Evolutionary conservation across 805 yeast genomes (phyloP), one percentile per base, ranked within the genome.

Genomic region (Danielia reshetovae): DNA sequence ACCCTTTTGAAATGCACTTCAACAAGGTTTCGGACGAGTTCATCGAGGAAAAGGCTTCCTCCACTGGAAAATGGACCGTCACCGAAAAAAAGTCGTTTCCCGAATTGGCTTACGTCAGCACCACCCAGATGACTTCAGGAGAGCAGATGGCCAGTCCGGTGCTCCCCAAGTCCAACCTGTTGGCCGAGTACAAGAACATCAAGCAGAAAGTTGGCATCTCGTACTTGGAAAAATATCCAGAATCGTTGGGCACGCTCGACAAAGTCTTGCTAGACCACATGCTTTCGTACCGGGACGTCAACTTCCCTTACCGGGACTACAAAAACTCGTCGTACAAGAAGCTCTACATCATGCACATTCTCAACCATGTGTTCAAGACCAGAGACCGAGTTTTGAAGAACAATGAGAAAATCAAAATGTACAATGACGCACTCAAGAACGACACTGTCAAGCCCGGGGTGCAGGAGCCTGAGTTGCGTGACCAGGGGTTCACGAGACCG

Each of bases 401-500:
- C 61, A 87, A 81, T 46, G 73, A 75, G 32, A 77, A 76, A 46
- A 45, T 80, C 14, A 60, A 66, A 19, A 46, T 57, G 12, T 65
- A 64, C 37, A 68, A 68, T 39, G 75, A 68, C 24, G 54, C 62
- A 13, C 37, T 66, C 29, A 54, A 65, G 28, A 55, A 34, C 57
- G 70, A 36, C 53, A 63, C 38, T 7, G 63, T 65, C 17, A 75
- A 70, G 32, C 26, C 26, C 6, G 45, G 40, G 22, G 34, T 40
- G 17, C 52, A 55, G 46, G 79, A 74, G 40, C 75, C 75, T 9
- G 94, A 86, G 49, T 70, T 73, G 44, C 66, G 95, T 36, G 98
- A 93, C 56, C 97, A 93, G 59, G 97, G 98, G 18, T 93, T 87
- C 56, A 89, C 96, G 0, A 72, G 97, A 42, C 95, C 98, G 1